Conservation (phyloP, 1,139 yeast species). For the Sugiyamaella pinicola region DNA sequence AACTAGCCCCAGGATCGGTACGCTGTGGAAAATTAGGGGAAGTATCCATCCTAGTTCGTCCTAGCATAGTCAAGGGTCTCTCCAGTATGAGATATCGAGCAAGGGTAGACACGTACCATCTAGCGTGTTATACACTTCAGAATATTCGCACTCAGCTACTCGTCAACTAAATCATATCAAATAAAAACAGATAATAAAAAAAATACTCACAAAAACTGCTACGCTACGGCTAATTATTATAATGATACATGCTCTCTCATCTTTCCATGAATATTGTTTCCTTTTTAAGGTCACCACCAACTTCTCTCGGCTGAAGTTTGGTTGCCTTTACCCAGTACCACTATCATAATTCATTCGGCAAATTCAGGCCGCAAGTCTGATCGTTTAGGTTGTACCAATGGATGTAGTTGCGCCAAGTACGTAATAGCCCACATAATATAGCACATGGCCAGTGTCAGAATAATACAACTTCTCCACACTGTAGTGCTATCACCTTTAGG, state of each 20-base stretch:
- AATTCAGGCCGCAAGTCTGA: conserved; percentile 70
- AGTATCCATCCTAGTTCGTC: too few species aligned
- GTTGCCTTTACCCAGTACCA: too few species aligned
- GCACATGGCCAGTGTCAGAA: conserved; percentile 82
- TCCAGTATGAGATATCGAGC: too few species aligned
- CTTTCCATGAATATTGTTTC: too few species aligned
- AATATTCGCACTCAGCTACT: not conserved
- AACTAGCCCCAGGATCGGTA: too few species aligned
- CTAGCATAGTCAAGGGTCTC: too few species aligned
- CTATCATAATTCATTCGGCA: conserved; percentile 39
- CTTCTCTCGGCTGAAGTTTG: too few species aligned
- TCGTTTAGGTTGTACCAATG: conserved; percentile 71
- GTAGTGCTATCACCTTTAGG: conserved; percentile 59
- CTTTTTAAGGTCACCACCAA: not conserved
- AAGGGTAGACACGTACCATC: too few species aligned
- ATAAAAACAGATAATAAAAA: not conserved
- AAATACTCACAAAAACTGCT: not conserved
- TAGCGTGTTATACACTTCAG: too few species aligned
- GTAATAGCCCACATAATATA: conserved; percentile 93
- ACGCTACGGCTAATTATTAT: not conserved
- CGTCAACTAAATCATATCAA: not conserved
- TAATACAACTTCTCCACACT: conserved; percentile 91
- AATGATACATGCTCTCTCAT: not conserved
- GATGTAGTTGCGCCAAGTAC: conserved; percentile 70
- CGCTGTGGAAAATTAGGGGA: too few species aligned